A percentile compares a stretch with the other conserved stretches of the same genome.
These are phyloP conservation scores for Suhomyces bolitotheri DNA, from an alignment of 1,139 yeast species.

Conservation along the genomic window DNA sequence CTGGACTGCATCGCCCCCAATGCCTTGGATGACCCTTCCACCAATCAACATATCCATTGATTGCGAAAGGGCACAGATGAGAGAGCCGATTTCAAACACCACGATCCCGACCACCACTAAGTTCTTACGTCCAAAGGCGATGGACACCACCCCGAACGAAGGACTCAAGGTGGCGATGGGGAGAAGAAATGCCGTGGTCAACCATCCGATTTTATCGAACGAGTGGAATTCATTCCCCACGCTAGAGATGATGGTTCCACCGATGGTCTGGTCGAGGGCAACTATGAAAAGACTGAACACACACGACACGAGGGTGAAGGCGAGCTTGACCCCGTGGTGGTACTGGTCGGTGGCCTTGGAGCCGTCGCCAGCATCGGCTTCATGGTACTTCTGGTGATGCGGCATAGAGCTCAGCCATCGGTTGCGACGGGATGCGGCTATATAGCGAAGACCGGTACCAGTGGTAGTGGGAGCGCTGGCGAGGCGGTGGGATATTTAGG, in stretches of 20 bases:
- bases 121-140: constrained; percentile 61
- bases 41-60: constrained; percentile 64
- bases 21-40: constrained; percentile 69
- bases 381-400: constrained; percentile 23
- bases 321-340: constrained; percentile 43
- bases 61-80: constrained; percentile 57
- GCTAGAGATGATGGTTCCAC: constrained; percentile 55
- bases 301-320: constrained; percentile 46
- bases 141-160: constrained; percentile 61
- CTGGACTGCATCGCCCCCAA: constrained; percentile 73
- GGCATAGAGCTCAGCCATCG: neutral
- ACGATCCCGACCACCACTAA: constrained; percentile 50
- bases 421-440: neutral
- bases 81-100: constrained; percentile 63
- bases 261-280: constrained; percentile 70
- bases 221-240: constrained; percentile 56
- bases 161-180: constrained; percentile 61
- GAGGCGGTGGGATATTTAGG: no score
- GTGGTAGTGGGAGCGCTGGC: neutral
- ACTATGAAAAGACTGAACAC: constrained; percentile 55
- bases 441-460: neutral
- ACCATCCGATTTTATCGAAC: constrained; percentile 61
- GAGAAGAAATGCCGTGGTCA: constrained; percentile 58
- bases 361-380: constrained; percentile 61
- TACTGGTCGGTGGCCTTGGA: constrained; percentile 51